Conservation (phyloP, 768 basidiomycete species). For the Naganishia vaughanmartiniae region DNA sequence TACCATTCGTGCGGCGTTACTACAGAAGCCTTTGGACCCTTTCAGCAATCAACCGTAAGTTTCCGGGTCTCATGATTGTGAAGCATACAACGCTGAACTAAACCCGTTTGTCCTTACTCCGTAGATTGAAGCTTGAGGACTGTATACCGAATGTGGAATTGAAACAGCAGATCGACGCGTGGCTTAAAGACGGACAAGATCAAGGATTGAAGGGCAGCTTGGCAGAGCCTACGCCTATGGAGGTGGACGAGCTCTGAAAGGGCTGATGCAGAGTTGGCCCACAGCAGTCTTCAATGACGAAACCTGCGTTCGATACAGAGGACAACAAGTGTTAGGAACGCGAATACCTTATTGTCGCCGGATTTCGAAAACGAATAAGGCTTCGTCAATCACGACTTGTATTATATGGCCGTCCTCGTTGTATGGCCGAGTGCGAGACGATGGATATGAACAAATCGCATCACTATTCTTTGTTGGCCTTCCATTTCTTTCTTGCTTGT, state of each 20-base stretch:
- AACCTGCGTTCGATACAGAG: too few species aligned
- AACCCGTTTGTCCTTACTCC: background rate
- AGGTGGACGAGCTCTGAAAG: conserved; percentile 39
- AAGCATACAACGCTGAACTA: too few species aligned
- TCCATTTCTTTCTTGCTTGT: too few species aligned
- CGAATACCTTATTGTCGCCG: too few species aligned
- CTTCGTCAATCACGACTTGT: too few species aligned
- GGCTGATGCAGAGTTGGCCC: background rate
- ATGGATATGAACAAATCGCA: too few species aligned
- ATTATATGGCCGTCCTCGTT: too few species aligned
- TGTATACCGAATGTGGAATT: conserved; percentile 62
- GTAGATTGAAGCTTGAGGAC: conserved; percentile 47
- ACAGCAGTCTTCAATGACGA: background rate
- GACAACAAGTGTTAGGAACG: too few species aligned
- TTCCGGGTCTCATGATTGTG: background rate
- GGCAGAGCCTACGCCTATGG: conserved; percentile 41
- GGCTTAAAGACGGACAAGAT: conserved; percentile 61
- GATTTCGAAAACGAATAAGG: too few species aligned
- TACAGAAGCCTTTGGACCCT: conserved; percentile 88
- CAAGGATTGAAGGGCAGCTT: conserved; percentile 33
- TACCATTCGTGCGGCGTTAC: conserved; percentile 89
- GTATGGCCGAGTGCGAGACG: too few species aligned
- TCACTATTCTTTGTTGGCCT: too few species aligned
- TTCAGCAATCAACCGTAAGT: conserved; percentile 89
- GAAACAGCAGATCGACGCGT: conserved; percentile 71